phyloP scores from a whole-genome alignment of 2,329 filamentous ascomycete genomes.

The Epicoccum nigrum region DNA sequence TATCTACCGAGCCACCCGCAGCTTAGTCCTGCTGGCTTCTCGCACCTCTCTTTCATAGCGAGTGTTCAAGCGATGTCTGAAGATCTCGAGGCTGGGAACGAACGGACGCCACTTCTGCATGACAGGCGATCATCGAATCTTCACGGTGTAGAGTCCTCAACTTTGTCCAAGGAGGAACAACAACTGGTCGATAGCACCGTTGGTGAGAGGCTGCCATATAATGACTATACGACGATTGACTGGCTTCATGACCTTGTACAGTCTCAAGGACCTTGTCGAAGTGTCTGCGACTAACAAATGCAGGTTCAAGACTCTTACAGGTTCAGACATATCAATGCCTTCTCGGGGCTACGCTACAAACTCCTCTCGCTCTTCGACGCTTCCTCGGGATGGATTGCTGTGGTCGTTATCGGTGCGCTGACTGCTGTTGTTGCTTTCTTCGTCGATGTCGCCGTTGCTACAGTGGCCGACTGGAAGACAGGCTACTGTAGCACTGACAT shows the following conservation, averaged over 20 bases:
- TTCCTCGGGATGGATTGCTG: constrained; percentile 62
- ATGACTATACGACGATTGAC: constrained; percentile 67
- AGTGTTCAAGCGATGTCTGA: constrained; percentile 22
- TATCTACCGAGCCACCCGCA: neutral
- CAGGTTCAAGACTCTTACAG: constrained; percentile 64
- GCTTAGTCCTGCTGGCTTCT: neutral
- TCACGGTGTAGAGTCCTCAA: constrained; percentile 51
- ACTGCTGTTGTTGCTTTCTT: constrained; percentile 63
- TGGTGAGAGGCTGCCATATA: constrained; percentile 64
- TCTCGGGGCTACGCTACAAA: constrained; percentile 51
- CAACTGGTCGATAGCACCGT: constrained; percentile 54
- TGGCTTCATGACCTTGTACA: constrained; percentile 65
- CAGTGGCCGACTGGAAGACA: constrained; percentile 62
- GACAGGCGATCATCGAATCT: constrained; percentile 42
- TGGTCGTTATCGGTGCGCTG: constrained; percentile 59
- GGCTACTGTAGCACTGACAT: constrained; percentile 59
- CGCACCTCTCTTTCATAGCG: neutral
- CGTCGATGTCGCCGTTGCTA: constrained; percentile 62
- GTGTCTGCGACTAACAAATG: neutral
- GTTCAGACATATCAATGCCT: constrained; percentile 54
- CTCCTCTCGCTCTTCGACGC: constrained; percentile 55
- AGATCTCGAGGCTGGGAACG: constrained; percentile 35
- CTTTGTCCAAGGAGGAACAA: constrained; percentile 57
- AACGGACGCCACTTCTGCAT: constrained; percentile 45
- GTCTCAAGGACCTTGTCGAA: neutral